Evolutionary conservation across 2,329 filamentous ascomycete species (phyloP).

Genomic region (Phoma sp.): DNA sequence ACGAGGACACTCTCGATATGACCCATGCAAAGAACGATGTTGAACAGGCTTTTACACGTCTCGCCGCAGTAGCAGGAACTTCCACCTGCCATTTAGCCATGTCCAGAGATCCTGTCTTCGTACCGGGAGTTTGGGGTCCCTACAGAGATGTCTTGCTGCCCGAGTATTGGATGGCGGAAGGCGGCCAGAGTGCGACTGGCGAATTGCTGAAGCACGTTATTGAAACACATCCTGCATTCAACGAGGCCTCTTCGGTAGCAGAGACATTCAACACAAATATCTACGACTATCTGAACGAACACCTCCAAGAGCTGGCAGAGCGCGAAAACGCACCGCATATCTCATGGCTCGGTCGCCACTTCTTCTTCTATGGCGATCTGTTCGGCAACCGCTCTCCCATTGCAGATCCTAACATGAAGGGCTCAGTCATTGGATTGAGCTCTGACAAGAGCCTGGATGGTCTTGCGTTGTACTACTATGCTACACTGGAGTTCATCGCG

Average conservation of each 20-base stretch:
- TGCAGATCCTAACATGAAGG: constrained; percentile 91
- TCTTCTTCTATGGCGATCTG: constrained; percentile 98
- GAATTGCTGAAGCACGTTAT: constrained; percentile 93
- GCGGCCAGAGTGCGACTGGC: constrained; percentile 93
- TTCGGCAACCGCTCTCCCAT: constrained; percentile 96
- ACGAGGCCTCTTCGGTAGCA: constrained; percentile 77
- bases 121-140: constrained; percentile 94
- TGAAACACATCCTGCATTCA: constrained; percentile 91
- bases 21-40: constrained; percentile 79
- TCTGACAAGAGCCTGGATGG: constrained; percentile 87
- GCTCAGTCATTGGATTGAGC: constrained; percentile 83
- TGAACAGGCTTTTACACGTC: constrained; percentile 88
- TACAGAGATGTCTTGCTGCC: constrained; percentile 94
- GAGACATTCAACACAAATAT: constrained; percentile 86
- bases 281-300: constrained; percentile 92
- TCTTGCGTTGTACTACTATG: constrained; percentile 91
- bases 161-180: constrained; percentile 95
- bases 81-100: constrained; percentile 98
- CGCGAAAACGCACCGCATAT: constrained; percentile 74
- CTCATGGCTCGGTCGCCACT: constrained; percentile 85
- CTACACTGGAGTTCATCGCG: constrained; percentile 96
- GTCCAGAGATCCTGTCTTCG: constrained; percentile 91
- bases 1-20: constrained; percentile 69
- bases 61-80: constrained; percentile 93
- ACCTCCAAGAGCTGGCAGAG: constrained; percentile 77